Percentiles rank a stretch among this genome's conserved stretches.
Evolutionary conservation across 306 rosid genomes (phyloP).

Genomic region (Astragalus membranaceus): DNA sequence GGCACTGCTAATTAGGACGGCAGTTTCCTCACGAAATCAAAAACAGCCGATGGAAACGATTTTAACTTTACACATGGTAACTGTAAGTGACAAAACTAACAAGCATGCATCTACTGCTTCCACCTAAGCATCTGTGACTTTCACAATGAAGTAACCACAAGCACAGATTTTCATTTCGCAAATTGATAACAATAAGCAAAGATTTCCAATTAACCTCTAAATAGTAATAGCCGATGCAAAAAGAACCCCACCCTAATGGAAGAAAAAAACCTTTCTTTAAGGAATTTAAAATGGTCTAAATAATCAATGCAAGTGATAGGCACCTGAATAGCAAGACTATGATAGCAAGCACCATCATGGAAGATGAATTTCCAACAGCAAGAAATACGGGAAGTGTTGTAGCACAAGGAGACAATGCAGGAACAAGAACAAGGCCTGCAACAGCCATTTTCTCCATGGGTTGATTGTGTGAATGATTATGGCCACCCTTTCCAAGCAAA

Average conservation of each 20-base stretch:
- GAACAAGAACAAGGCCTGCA: conserved; percentile 91
- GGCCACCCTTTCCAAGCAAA: conserved; percentile 75
- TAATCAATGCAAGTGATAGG: neutral
- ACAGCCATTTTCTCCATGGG: conserved; percentile 98
- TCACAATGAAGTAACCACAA: neutral
- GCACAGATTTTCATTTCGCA: neutral
- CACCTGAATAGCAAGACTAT: conserved; percentile 83
- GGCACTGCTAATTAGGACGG: too few species aligned
- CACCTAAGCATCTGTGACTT: too few species aligned
- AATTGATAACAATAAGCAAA: neutral
- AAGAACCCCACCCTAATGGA: neutral
- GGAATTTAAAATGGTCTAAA: neutral
- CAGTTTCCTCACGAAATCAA: too few species aligned
- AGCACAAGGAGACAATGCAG: conserved; percentile 93
- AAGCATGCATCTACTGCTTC: too few species aligned
- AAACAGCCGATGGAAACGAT: too few species aligned
- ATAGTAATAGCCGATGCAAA: neutral
- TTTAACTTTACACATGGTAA: too few species aligned
- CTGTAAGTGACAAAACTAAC: too few species aligned
- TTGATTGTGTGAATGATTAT: conserved; percentile 83
- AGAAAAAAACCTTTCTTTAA: too few species aligned
- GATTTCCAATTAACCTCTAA: neutral
- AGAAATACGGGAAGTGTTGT: conserved; percentile 96
- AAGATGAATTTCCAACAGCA: conserved; percentile 88
- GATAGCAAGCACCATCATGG: conserved; percentile 92